A percentile compares a stretch with the other conserved stretches of the same genome.
Evolutionary conservation across 306 rosid genomes (phyloP).

Genomic region (Trifolium pratense): DNA sequence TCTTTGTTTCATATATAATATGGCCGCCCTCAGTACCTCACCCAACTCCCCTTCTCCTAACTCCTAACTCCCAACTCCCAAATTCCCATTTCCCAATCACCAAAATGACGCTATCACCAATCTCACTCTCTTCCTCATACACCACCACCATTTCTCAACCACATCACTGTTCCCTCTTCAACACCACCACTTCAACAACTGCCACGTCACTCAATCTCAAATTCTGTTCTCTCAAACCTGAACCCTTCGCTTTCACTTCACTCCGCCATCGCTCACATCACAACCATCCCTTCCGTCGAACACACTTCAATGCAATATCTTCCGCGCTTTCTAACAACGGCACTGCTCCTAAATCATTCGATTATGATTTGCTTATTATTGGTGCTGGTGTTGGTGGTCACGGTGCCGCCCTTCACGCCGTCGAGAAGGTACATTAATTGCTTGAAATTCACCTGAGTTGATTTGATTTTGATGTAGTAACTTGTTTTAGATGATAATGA

Average conservation of each 20-base stretch:
- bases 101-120: constrained; percentile 63
- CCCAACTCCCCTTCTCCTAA: too few species aligned
- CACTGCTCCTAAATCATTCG: constrained; percentile 66
- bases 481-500: neutral
- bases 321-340: constrained; percentile 64
- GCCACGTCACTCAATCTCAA: constrained; percentile 56
- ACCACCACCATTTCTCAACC: constrained; percentile 49
- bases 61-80: constrained; percentile 17
- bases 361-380: constrained; percentile 82
- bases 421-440: constrained; percentile 65
- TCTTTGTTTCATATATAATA: too few species aligned
- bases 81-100: constrained; percentile 23
- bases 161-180: constrained; percentile 18
- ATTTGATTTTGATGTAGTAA: neutral
- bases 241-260: constrained; percentile 59
- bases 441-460: constrained; percentile 12
- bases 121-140: constrained; percentile 54
- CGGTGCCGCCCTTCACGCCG: constrained; percentile 93
- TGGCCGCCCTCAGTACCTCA: too few species aligned
- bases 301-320: constrained; percentile 36
- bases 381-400: constrained; percentile 98
- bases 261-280: constrained; percentile 40
- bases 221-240: constrained; percentile 68
- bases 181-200: constrained; percentile 9
- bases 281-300: neutral